Percentiles rank a stretch among this genome's conserved stretches.
phyloP scores from a whole-genome alignment of 345 rosid genomes.

The Zanthoxylum bungeanum region DNA sequence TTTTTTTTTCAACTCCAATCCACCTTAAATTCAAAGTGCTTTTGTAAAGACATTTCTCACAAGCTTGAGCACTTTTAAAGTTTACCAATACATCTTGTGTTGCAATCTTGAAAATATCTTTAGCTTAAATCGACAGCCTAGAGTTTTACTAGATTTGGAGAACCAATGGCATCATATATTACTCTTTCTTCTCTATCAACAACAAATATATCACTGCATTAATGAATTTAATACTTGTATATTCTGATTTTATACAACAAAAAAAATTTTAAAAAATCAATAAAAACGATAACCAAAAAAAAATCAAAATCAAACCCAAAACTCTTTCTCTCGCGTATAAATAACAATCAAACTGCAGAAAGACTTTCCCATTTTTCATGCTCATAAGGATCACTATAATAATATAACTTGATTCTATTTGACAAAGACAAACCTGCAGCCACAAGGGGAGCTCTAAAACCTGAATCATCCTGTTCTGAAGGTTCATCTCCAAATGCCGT shows the following conservation, averaged over 20 bases:
- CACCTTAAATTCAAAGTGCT: too few species aligned
- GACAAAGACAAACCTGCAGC: conserved; percentile 74
- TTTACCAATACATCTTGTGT: too few species aligned
- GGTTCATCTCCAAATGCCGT: conserved; percentile 73
- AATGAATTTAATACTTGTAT: conserved; percentile 14
- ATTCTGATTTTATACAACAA: conserved; percentile 28
- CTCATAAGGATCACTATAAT: conserved; percentile 73
- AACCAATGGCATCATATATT: too few species aligned
- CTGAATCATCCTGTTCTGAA: conserved; percentile 61
- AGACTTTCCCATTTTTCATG: conserved; percentile 91
- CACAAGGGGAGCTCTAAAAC: conserved; percentile 36
- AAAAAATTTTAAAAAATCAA: background rate
- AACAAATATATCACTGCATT: background rate
- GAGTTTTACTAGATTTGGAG: too few species aligned
- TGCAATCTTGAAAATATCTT: too few species aligned
- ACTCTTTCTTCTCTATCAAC: too few species aligned
- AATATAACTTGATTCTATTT: conserved; percentile 64
- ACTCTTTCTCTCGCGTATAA: background rate
- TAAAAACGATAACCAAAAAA: background rate
- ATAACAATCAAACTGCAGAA: conserved; percentile 41
- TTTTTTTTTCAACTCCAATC: too few species aligned
- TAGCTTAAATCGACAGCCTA: too few species aligned
- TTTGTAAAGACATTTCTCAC: too few species aligned
- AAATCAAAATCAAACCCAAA: conserved; percentile 10
- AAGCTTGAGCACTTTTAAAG: too few species aligned